Evolutionary conservation across 768 basidiomycete genomes (phyloP).

Genomic region (Tulasnella calospora): DNA sequence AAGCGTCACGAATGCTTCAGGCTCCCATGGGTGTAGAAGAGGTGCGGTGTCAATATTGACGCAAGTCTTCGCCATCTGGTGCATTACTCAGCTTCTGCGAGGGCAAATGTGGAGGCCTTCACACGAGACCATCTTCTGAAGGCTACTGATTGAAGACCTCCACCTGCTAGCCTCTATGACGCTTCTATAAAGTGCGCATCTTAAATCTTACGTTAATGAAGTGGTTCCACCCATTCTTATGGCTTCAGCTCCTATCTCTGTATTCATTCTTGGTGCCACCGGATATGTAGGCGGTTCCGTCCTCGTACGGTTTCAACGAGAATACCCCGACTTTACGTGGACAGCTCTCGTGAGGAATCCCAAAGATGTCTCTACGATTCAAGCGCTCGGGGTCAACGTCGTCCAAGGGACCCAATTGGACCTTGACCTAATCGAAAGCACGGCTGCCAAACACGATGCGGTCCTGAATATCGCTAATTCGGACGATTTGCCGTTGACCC

Average conservation of each 20-base stretch:
- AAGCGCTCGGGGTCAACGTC: conserved; percentile 25
- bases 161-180: neutral
- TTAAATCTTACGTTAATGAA: neutral
- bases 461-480: conserved; percentile 33
- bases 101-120: neutral
- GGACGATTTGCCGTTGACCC: conserved; percentile 31
- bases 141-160: neutral
- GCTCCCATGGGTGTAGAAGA: too few species aligned
- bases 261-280: conserved; percentile 27
- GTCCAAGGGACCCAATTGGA: conserved; percentile 25
- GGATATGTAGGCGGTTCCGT: conserved; percentile 34
- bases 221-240: neutral
- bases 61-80: neutral
- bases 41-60: neutral
- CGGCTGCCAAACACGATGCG: conserved; percentile 29
- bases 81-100: neutral
- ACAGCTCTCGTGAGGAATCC: conserved; percentile 28
- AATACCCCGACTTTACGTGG: conserved; percentile 31
- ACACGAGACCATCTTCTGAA: neutral
- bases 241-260: neutral
- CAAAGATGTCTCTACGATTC: conserved; percentile 26
- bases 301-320: conserved; percentile 37
- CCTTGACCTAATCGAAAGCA: conserved; percentile 22
- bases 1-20: too few species aligned
- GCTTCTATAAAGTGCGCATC: too few species aligned